Percentiles rank a stretch among this genome's conserved stretches.
Conservation (phyloP, 2,329 filamentous ascomycete genomes). For the Sarocladium brachiariae region DNA sequence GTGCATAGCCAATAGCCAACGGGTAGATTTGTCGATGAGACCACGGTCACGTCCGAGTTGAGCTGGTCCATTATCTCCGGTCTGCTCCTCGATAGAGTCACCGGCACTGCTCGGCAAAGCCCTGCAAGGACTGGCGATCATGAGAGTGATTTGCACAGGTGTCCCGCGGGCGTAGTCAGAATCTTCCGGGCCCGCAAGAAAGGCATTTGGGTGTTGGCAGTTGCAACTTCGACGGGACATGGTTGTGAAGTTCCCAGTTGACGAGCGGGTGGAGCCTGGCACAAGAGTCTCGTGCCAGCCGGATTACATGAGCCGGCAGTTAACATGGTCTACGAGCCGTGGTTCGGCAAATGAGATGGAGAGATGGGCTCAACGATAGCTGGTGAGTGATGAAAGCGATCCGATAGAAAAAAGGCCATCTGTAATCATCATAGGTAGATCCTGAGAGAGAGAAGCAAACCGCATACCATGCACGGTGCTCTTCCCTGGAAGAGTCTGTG, state of each 20-base stretch:
- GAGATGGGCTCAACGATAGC: not conserved
- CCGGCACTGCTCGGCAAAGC: slow-evolving; percentile 1
- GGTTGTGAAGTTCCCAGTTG: too few species aligned
- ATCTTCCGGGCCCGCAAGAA: not conserved
- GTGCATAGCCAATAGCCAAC: not conserved
- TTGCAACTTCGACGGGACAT: too few species aligned
- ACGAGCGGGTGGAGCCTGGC: not conserved
- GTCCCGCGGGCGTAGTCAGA: not conserved
- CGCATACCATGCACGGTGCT: too few species aligned
- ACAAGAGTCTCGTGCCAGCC: too few species aligned
- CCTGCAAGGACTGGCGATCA: slow-evolving; percentile 7
- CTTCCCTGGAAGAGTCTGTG: too few species aligned
- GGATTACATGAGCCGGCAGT: slow-evolving; percentile 1
- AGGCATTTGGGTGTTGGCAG: too few species aligned
- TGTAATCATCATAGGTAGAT: not conserved
- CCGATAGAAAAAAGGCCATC: not conserved
- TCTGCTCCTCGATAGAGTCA: too few species aligned
- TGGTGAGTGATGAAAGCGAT: not conserved
- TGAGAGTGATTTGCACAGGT: slow-evolving; percentile 2
- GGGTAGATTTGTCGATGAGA: slow-evolving; percentile 1
- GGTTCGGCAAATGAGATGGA: not conserved
- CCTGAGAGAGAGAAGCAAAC: too few species aligned
- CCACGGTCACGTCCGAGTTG: not conserved
- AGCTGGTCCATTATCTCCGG: not conserved
- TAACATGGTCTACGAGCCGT: not conserved